phyloP scores from a whole-genome alignment of 202 grass and related monocot species.

The Bolboschoenoplectus hybrid region DNA sequence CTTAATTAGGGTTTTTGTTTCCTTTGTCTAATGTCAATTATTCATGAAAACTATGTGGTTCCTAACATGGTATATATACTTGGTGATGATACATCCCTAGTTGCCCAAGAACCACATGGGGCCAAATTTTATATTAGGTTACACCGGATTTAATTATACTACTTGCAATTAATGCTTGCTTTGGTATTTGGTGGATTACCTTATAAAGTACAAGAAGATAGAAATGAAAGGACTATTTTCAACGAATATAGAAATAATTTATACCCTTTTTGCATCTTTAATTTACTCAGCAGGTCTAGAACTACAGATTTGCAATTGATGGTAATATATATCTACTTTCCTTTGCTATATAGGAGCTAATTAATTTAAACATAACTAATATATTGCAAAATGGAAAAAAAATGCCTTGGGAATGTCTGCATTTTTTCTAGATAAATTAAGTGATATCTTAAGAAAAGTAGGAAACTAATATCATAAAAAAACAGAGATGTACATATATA shows the following conservation, averaged over 20 bases:
- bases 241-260: conserved; percentile 2
- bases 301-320: conserved; percentile 7
- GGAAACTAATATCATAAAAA: too few species aligned
- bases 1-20: not conserved
- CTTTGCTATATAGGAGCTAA: not conserved
- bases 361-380: not conserved
- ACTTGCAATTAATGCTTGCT: conserved; percentile 17
- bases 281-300: not conserved
- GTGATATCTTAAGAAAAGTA: too few species aligned
- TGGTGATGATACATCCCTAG: not conserved
- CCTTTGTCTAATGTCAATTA: not conserved
- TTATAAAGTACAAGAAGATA: not conserved
- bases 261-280: not conserved
- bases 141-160: not conserved
- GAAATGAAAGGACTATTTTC: conserved; percentile 1
- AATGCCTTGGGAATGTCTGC: not conserved
- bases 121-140: conserved; percentile 15
- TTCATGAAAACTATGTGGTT: conserved; percentile 13
- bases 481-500: too few species aligned
- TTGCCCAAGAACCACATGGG: conserved; percentile 17
- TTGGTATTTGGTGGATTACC: conserved; percentile 31
- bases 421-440: too few species aligned
- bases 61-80: conserved; percentile 28
- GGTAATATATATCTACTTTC: not conserved
- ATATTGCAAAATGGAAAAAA: not conserved